Base-by-base conservation (phyloP, 176 grass and related monocot species). In the Triticum monococcum region DNA sequence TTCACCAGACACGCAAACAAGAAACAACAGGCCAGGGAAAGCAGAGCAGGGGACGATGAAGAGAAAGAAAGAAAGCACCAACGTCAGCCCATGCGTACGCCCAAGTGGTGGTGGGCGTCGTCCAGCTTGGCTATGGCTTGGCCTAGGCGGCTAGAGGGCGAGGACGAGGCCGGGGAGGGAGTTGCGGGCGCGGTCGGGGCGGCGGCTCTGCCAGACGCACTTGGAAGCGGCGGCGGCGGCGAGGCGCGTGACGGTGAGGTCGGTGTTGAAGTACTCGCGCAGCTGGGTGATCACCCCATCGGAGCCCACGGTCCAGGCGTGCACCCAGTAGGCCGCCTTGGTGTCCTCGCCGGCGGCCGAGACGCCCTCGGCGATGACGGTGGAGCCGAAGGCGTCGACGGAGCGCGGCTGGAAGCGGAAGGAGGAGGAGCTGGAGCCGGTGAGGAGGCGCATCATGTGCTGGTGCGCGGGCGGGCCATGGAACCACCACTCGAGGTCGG, bases 401-500 rank as follows among this genome's bases (percentile, higher is more conserved):
- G 83, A 68, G 46, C 67, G 79, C 2, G 88, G 91, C 13, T 16
- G 12, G 86, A 98, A 95, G 61, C 52, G 38, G 90, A 94, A 98
- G n/a, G 25, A 14, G 5, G 86, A 40, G 38, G 38, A 67, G 3
- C 1, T 75, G 14, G 1, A 4, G 71, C 92, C 92, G 17, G 95
- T 95, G 82, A 98, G 96, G 40, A 92, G 61, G 89, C 89, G 89
- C 93, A 92, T 95, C 93, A 98, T 90, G 86, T 95, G 93, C 85
- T 98, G 96, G 79, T 86, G 89, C 63, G 85, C 87, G 8, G 89
- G 93, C 23, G 96, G 96, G 79, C 96, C 96, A 86, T 98, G 96
- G 93, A 95, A 98, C 91, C 96, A 92, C 96, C 96, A 98, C 84
- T 98, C 96, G 8, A 98, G 80, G 93, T 98, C 96, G 0, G 93